A percentile compares a stretch with the other conserved stretches of the same genome.
phyloP scores from a whole-genome alignment of 1,139 yeast species.

The Candida tropicalis region DNA sequence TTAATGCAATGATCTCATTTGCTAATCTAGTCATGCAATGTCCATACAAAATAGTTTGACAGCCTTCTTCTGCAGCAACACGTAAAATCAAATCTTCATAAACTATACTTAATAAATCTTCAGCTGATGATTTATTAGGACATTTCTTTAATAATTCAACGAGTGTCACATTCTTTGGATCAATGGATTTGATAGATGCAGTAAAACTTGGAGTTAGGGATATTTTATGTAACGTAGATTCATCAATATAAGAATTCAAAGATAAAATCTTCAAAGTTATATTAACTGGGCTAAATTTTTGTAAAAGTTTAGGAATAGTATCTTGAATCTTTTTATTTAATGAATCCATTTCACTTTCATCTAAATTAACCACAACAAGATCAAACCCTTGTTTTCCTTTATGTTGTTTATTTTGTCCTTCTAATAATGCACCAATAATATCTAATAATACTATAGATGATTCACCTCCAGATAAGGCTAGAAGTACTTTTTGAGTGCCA shows the following conservation, averaged over 20 bases:
- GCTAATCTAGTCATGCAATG: slow-evolving; percentile 86
- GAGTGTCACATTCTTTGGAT: slow-evolving; percentile 17
- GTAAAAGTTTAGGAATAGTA: slow-evolving; percentile 23
- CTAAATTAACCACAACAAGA: slow-evolving; percentile 56
- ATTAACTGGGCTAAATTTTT: slow-evolving; percentile 25
- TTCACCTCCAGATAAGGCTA: slow-evolving; percentile 66
- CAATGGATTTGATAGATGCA: slow-evolving; percentile 20
- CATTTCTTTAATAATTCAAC: slow-evolving; percentile 32
- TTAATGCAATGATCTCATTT: slow-evolving; percentile 71
- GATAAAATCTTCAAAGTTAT: slow-evolving; percentile 41
- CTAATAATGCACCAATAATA: slow-evolving; percentile 58
- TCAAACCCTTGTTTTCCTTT: slow-evolving; percentile 72
- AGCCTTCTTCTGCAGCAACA: slow-evolving; percentile 47
- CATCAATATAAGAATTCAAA: slow-evolving; percentile 38
- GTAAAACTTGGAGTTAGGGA: slow-evolving; percentile 30
- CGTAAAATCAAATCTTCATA: slow-evolving; percentile 49
- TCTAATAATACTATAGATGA: slow-evolving; percentile 73
- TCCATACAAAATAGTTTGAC: slow-evolving; percentile 66
- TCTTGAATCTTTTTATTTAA: slow-evolving; percentile 21
- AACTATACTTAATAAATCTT: slow-evolving; percentile 60
- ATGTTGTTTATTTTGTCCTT: slow-evolving; percentile 62
- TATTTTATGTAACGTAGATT: slow-evolving; percentile 28
- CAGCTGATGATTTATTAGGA: slow-evolving; percentile 59
- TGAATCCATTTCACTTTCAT: slow-evolving; percentile 31
- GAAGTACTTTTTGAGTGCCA: slow-evolving; percentile 48